Conservation (phyloP, 2,329 filamentous ascomycete species). For the Gnomoniopsis sp. region DNA sequence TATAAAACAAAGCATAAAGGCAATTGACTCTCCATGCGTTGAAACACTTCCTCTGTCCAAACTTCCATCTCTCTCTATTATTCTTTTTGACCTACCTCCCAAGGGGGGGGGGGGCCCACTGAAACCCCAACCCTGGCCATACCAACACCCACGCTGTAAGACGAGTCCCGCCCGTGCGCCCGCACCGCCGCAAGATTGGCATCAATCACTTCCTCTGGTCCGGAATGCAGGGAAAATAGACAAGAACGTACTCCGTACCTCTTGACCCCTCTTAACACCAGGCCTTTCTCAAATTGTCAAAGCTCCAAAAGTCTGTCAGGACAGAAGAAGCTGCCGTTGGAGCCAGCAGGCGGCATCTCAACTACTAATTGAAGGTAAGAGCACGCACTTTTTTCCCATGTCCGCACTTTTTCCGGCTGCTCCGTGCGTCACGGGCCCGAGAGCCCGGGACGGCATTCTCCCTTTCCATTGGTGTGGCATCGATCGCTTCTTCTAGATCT, state of each 20-base stretch:
- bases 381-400: not conserved
- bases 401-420: not conserved
- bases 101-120: not conserved
- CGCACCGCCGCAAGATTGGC: no score
- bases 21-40: no score
- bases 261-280: not conserved
- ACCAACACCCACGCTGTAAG: conserved; percentile 16
- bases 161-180: conserved; percentile 18
- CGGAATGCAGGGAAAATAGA: not conserved
- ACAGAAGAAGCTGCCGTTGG: not conserved
- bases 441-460: not conserved
- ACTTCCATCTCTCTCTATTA: no score
- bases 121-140: conserved; percentile 11
- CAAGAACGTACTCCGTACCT: not conserved
- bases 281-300: not conserved
- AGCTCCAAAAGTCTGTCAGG: not conserved
- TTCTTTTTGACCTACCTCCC: no score
- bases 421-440: not conserved
- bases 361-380: not conserved
- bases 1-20: no score
- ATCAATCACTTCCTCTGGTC: conserved; percentile 6
- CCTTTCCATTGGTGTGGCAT: not conserved
- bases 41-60: no score
- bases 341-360: no score
- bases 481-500: not conserved